A percentile compares a stretch with the other conserved stretches of the same genome.
Evolutionary conservation across 352 stramenopile species (phyloP).

Genomic region (Peronospora belbahrii): DNA sequence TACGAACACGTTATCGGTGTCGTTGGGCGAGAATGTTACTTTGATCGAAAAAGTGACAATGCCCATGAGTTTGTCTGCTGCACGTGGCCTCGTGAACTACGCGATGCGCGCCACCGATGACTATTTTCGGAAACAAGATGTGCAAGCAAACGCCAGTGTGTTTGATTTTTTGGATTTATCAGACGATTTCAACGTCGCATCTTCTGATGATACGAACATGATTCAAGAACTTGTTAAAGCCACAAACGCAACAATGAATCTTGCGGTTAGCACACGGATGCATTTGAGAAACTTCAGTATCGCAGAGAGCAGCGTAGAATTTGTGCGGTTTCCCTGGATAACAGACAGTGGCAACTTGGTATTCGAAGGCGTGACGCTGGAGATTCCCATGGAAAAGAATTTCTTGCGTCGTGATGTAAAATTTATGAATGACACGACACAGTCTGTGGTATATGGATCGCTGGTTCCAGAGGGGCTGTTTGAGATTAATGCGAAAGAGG

Average conservation of each 20-base stretch:
- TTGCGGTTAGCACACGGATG: constrained; percentile 13
- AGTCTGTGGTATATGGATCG: constrained; percentile 27
- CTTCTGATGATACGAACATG: constrained; percentile 14
- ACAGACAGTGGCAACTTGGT: constrained; percentile 21
- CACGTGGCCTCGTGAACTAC: constrained; percentile 23
- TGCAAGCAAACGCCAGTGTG: constrained; percentile 13
- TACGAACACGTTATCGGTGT: constrained; percentile 20
- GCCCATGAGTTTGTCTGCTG: constrained; percentile 22
- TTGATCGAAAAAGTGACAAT: constrained; percentile 8
- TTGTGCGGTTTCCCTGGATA: constrained; percentile 24
- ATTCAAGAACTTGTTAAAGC: constrained; percentile 18
- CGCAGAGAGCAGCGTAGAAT: constrained; percentile 25
- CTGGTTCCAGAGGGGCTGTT: constrained; percentile 21
- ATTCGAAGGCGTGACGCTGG: constrained; percentile 40
- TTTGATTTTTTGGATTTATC: constrained; percentile 23
- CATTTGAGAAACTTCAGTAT: constrained; percentile 31
- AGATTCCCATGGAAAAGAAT: constrained; percentile 28
- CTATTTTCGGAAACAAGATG: constrained; percentile 34
- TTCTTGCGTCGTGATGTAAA: constrained; percentile 32
- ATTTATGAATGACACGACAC: constrained; percentile 28
- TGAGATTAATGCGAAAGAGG: constrained; percentile 54
- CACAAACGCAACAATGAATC: constrained; percentile 20
- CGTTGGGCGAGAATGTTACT: constrained; percentile 5
- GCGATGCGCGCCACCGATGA: constrained; percentile 32
- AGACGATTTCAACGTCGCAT: constrained; percentile 5